Evolutionary conservation across 2,329 filamentous ascomycete species (phyloP).

Genomic region (Pyrenophora teres): DNA sequence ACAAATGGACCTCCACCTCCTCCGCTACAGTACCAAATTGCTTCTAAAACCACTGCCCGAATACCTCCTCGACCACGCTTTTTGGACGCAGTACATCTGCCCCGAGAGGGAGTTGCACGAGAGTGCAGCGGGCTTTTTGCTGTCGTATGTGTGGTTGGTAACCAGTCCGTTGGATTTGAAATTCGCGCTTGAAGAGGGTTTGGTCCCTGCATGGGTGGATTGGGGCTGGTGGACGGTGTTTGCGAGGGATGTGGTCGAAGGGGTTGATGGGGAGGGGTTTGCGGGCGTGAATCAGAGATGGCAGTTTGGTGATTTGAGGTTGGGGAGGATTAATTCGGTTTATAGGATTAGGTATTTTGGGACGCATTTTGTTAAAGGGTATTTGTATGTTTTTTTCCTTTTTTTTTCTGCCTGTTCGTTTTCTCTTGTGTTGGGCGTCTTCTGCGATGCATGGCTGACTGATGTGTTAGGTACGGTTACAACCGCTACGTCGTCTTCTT

Average conservation of each 20-base stretch:
- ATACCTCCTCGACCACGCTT: slow-evolving; percentile 35
- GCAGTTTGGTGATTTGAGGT: slow-evolving; percentile 43
- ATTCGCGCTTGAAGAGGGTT: slow-evolving; percentile 35
- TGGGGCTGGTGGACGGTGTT: slow-evolving; percentile 46
- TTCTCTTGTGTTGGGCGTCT: background rate
- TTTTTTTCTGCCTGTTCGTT: no score
- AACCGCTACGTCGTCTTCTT: slow-evolving; percentile 49
- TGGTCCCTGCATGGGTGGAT: slow-evolving; percentile 37
- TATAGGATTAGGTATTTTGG: slow-evolving; percentile 40
- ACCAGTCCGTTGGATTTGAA: slow-evolving; percentile 41
- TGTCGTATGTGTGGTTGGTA: slow-evolving; percentile 46
- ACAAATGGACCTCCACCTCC: slow-evolving; percentile 45
- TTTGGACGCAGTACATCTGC: slow-evolving; percentile 38
- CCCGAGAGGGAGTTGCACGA: slow-evolving; percentile 6
- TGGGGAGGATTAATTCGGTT: slow-evolving; percentile 44
- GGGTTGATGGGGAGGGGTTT: slow-evolving; percentile 39
- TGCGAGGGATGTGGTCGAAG: slow-evolving; percentile 28
- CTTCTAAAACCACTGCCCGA: slow-evolving; percentile 43
- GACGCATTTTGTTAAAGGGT: slow-evolving; percentile 46
- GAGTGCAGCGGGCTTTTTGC: slow-evolving; percentile 38
- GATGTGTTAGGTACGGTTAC: slow-evolving; percentile 36
- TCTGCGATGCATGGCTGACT: background rate
- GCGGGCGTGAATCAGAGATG: slow-evolving; percentile 46
- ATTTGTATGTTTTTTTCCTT: slow-evolving; percentile 21
- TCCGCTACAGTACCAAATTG: slow-evolving; percentile 39